These are phyloP conservation scores for Solanum lycopersicoides DNA, from an alignment of 257 asterid genomes.

Conservation along the genomic window DNA sequence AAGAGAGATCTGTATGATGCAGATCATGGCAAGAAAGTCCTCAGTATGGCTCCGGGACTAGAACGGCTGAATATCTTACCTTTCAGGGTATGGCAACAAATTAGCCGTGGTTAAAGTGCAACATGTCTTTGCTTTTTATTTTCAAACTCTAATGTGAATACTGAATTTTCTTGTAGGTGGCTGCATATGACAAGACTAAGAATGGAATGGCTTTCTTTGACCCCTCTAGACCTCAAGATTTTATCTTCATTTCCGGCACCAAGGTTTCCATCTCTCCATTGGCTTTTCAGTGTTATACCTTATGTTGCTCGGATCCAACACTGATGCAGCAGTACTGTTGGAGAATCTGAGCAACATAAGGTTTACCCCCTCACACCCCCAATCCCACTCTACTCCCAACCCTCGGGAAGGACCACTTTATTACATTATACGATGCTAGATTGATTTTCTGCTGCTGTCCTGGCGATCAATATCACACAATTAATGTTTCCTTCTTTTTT, in stretches of 20 bases:
- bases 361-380: background rate
- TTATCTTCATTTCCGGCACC: constrained; percentile 88
- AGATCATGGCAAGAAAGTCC: constrained; percentile 90
- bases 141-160: background rate
- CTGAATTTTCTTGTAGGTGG: constrained; percentile 44
- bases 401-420: background rate
- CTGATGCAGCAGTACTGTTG: background rate
- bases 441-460: background rate
- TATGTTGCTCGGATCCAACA: background rate
- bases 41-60: constrained; percentile 93
- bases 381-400: background rate
- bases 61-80: constrained; percentile 85
- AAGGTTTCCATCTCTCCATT: constrained; percentile 35
- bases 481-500: background rate
- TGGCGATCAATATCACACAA: background rate
- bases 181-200: constrained; percentile 87
- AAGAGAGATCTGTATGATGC: constrained; percentile 85
- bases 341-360: background rate
- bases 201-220: constrained; percentile 92
- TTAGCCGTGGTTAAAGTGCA: background rate
- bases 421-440: background rate
- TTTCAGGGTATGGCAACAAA: constrained; percentile 45
- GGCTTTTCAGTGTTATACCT: background rate
- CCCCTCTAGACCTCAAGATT: constrained; percentile 83
- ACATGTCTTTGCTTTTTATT: background rate